These are phyloP conservation scores for Trichoderma parareesei DNA, from an alignment of 495 filamentous ascomycete species.

Conservation along the genomic window DNA sequence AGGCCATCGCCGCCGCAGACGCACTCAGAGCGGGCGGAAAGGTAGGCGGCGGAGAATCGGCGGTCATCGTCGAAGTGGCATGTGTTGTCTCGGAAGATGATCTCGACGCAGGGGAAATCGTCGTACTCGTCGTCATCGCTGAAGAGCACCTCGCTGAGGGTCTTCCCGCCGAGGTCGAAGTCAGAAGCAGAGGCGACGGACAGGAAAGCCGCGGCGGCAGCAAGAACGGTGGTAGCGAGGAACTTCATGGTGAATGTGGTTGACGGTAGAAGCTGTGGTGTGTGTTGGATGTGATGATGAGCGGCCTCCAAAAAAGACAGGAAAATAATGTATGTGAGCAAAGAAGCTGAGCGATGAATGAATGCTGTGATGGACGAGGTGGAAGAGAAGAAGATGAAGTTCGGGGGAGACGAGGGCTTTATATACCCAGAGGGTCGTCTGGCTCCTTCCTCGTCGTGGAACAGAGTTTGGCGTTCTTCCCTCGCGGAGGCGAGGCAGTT, in stretches of 20 bases:
- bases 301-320: background rate
- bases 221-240: background rate
- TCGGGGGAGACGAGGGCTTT: background rate
- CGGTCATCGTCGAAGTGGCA: conserved; percentile 23
- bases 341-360: background rate
- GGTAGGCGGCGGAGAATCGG: conserved; percentile 17
- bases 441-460: background rate
- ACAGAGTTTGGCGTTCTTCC: background rate
- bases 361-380: too few species aligned
- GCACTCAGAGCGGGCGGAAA: conserved; percentile 30
- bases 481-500: background rate
- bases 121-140: conserved; percentile 14
- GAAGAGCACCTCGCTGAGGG: too few species aligned
- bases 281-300: background rate
- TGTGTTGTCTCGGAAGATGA: conserved; percentile 22
- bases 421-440: background rate
- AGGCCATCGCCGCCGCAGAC: conserved; percentile 34
- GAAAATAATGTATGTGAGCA: background rate
- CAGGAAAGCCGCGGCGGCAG: background rate
- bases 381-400: background rate
- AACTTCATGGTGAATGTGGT: conserved; percentile 4
- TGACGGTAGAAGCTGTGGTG: background rate
- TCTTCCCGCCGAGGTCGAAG: background rate
- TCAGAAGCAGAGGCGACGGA: background rate
- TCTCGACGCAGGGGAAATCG: conserved; percentile 23